Percentiles rank a stretch among this genome's conserved stretches.
Evolutionary conservation across 495 filamentous ascomycete species (phyloP).

Genomic region (Neurospora sp.): DNA sequence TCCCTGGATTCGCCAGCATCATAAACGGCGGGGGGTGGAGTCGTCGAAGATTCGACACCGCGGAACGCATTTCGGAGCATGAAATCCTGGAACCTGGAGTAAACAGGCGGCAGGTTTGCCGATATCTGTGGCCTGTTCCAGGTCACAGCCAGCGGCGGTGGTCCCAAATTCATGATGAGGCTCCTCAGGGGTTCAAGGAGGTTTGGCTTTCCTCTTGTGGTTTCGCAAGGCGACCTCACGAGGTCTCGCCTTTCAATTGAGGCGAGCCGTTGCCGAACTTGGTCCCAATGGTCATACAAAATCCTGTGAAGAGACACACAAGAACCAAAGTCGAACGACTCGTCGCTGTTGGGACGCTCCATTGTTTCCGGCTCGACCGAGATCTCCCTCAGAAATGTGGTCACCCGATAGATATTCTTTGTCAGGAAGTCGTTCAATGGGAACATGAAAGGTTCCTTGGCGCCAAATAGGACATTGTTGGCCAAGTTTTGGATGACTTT

Average conservation of each 20-base stretch:
- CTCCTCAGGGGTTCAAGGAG: conserved; percentile 42
- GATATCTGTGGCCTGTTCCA: conserved; percentile 52
- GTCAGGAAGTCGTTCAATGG: conserved; percentile 55
- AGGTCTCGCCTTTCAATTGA: conserved; percentile 43
- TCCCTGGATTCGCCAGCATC: conserved; percentile 61
- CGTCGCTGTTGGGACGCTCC: conserved; percentile 23
- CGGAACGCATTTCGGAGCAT: conserved; percentile 57
- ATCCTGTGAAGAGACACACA: conserved; percentile 56
- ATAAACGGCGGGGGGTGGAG: conserved; percentile 47
- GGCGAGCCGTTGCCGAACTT: conserved; percentile 50
- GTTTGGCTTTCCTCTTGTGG: conserved; percentile 32
- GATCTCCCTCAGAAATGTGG: conserved; percentile 52
- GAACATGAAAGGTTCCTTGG: conserved; percentile 60
- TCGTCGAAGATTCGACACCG: conserved; percentile 48
- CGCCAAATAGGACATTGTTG: conserved; percentile 61
- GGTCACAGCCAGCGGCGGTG: conserved; percentile 52
- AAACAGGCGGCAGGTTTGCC: conserved; percentile 45
- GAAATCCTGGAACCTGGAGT: conserved; percentile 58
- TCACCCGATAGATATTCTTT: conserved; percentile 52
- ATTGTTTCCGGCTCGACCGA: conserved; percentile 35
- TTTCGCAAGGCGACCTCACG: conserved; percentile 39
- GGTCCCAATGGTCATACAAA: conserved; percentile 59
- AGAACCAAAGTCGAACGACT: conserved; percentile 57
- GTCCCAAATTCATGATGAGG: conserved; percentile 51
- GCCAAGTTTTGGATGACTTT: conserved; percentile 60